A percentile compares a stretch with the other conserved stretches of the same genome.
Conservation (phyloP, 139 green algal species). For the Tetradesmus lagerheimii region DNA sequence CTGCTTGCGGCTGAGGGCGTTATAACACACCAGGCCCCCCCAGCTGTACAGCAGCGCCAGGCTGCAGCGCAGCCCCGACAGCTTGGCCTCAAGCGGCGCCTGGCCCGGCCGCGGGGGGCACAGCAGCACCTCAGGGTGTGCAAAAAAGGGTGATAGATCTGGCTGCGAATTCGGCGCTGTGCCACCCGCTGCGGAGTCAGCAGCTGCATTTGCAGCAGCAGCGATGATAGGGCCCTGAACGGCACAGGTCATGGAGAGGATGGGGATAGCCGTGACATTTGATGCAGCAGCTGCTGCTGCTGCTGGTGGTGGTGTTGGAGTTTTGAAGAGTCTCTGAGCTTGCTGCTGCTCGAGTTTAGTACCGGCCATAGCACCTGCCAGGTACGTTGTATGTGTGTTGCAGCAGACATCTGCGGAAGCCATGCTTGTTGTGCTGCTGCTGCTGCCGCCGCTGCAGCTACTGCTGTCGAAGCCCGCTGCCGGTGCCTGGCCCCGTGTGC, state of each 20-base stretch:
- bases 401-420: neutral
- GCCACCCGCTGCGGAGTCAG: too few species aligned
- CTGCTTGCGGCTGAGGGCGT: slow-evolving; percentile 5
- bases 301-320: neutral
- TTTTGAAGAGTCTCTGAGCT: too few species aligned
- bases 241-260: neutral
- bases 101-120: neutral
- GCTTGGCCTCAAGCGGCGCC: neutral
- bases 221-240: too few species aligned
- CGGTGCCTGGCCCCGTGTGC: neutral
- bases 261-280: neutral
- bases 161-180: too few species aligned
- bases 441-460: too few species aligned
- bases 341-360: too few species aligned
- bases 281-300: neutral
- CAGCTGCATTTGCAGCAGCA: neutral
- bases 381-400: neutral
- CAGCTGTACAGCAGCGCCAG: neutral
- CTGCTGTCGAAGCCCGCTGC: neutral
- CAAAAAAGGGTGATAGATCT: too few species aligned
- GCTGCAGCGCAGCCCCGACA: neutral
- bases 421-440: too few species aligned
- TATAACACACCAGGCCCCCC: neutral
- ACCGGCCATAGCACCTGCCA: neutral
- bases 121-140: neutral